Evolutionary conservation across 148 eudicot species (phyloP).

Genomic region (Amaranthus palmeri): DNA sequence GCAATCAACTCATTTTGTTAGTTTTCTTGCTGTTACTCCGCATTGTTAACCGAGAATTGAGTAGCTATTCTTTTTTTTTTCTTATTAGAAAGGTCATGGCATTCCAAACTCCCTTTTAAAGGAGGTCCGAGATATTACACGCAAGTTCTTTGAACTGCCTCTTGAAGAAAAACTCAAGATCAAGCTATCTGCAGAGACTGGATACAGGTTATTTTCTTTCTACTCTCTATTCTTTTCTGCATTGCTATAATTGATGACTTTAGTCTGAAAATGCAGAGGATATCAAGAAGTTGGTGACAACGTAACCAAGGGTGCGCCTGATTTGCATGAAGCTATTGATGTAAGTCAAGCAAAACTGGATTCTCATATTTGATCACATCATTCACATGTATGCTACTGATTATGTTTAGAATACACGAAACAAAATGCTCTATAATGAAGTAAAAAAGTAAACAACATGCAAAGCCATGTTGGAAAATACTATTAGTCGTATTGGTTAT

Average conservation of each 20-base stretch:
- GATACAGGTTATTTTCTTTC: slow-evolving; percentile 59
- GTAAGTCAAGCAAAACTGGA: slow-evolving; percentile 36
- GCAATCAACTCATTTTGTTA: too few species aligned
- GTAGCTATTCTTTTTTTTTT: slow-evolving; percentile 1
- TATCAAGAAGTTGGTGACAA: slow-evolving; percentile 91
- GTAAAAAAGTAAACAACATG: too few species aligned
- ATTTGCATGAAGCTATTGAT: slow-evolving; percentile 94
- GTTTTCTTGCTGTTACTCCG: background rate
- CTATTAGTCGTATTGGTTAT: too few species aligned
- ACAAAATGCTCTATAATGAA: too few species aligned
- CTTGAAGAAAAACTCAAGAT: slow-evolving; percentile 77
- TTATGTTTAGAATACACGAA: too few species aligned
- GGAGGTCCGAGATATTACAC: slow-evolving; percentile 56
- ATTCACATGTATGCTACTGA: too few species aligned
- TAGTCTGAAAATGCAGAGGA: slow-evolving; percentile 52
- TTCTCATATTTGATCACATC: background rate
- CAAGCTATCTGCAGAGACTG: slow-evolving; percentile 65
- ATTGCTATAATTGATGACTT: background rate
- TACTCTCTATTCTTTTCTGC: slow-evolving; percentile 1
- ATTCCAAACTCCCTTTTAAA: slow-evolving; percentile 62
- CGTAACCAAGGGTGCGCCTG: slow-evolving; percentile 85
- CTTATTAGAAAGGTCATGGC: slow-evolving; percentile 79
- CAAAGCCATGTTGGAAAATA: too few species aligned
- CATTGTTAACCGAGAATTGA: background rate
- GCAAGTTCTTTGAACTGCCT: slow-evolving; percentile 61